phyloP scores from a whole-genome alignment of 805 yeast genomes.

The Wickerhamiella australiensis region DNA sequence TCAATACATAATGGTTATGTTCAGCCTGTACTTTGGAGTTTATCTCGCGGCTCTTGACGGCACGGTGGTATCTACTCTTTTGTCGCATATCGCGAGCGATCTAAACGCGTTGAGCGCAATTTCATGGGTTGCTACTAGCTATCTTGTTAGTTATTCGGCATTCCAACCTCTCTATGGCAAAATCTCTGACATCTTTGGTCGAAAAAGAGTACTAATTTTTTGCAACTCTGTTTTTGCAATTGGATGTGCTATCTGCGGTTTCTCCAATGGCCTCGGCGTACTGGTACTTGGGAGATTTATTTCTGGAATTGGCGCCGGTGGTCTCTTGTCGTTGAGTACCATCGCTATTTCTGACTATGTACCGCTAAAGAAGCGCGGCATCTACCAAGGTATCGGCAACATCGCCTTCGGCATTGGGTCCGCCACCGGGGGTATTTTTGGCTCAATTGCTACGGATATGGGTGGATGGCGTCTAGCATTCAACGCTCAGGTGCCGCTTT shows the following conservation, averaged over 20 bases:
- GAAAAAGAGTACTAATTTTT: conserved; percentile 32
- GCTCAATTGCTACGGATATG: conserved; percentile 41
- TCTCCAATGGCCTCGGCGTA: conserved; percentile 42
- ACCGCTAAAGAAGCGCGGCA: conserved; percentile 62
- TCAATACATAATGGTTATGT: conserved; percentile 13
- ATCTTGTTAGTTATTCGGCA: conserved; percentile 55
- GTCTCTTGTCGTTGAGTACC: conserved; percentile 62
- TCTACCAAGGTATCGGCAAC: conserved; percentile 74
- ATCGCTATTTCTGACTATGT: conserved; percentile 68
- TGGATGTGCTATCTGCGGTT: conserved; percentile 43
- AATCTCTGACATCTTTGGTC: conserved; percentile 45
- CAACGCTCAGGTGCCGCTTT: conserved; percentile 31
- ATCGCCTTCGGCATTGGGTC: conserved; percentile 69
- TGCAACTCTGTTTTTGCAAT: conserved; percentile 35
- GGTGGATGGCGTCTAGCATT: conserved; percentile 54
- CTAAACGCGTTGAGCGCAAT: conserved; percentile 40
- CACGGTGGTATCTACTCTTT: conserved; percentile 47
- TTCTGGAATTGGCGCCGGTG: conserved; percentile 87
- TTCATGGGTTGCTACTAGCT: conserved; percentile 64
- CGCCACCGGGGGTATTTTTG: conserved; percentile 50
- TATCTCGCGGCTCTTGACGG: conserved; percentile 46
- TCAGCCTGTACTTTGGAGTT: conserved; percentile 26
- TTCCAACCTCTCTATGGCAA: conserved; percentile 68
- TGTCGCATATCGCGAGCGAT: conserved; percentile 48
- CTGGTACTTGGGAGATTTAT: conserved; percentile 63